These are phyloP conservation scores for Aspergillus jensenii DNA, from an alignment of 2,329 filamentous ascomycete species.

Conservation along the genomic window DNA sequence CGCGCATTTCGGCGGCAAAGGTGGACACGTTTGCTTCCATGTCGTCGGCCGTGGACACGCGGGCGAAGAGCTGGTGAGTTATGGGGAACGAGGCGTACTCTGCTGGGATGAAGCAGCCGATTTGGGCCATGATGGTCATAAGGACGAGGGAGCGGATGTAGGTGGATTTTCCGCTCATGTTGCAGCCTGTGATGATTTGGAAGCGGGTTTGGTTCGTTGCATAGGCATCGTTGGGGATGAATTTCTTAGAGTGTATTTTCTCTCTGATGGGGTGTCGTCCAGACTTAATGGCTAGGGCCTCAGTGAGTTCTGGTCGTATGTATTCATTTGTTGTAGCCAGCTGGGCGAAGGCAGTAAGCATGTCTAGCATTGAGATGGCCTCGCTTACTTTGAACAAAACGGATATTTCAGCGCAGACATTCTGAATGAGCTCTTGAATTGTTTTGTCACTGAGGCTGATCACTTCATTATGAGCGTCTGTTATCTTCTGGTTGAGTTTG, in stretches of 20 bases:
- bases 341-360: constrained; percentile 76
- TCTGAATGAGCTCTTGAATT: constrained; percentile 68
- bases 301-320: constrained; percentile 66
- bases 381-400: constrained; percentile 82
- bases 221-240: constrained; percentile 88
- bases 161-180: constrained; percentile 97
- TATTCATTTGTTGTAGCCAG: constrained; percentile 68
- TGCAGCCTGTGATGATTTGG: constrained; percentile 92
- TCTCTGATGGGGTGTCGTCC: constrained; percentile 79
- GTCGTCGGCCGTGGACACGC: constrained; percentile 81
- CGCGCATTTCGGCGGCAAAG: constrained; percentile 92
- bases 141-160: constrained; percentile 86
- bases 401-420: constrained; percentile 71
- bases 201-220: constrained; percentile 77
- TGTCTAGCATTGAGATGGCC: constrained; percentile 81
- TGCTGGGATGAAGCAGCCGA: constrained; percentile 87
- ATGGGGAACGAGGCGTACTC: constrained; percentile 79
- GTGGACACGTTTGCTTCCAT: constrained; percentile 91
- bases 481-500: constrained; percentile 75
- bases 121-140: constrained; percentile 88
- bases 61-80: constrained; percentile 78
- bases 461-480: constrained; percentile 79
- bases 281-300: constrained; percentile 69
- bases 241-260: constrained; percentile 66
- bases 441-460: constrained; percentile 77